Percentiles rank a stretch among this genome's conserved stretches.
These are phyloP conservation scores for Chlorella vulgaris DNA, from an alignment of 139 green algal genomes.

Conservation along the genomic window DNA sequence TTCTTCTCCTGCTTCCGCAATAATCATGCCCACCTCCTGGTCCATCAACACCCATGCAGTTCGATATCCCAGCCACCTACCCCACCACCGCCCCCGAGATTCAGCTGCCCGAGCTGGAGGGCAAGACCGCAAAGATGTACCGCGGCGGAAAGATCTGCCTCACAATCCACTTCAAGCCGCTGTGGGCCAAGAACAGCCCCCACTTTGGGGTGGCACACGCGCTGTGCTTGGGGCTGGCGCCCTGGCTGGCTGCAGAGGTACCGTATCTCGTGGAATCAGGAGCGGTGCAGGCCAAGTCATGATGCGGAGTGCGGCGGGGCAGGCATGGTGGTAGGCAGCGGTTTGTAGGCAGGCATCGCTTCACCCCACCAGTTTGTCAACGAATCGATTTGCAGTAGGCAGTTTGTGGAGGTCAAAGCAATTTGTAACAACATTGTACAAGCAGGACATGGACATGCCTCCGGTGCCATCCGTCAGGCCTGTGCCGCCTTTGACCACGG, in stretches of 20 bases:
- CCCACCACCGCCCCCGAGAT: conserved; percentile 92
- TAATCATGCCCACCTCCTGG: too few species aligned
- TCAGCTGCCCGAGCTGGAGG: conserved; percentile 93
- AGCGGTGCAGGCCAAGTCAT: conserved; percentile 69
- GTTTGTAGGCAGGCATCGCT: too few species aligned
- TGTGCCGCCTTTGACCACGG: too few species aligned
- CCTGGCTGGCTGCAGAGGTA: conserved; percentile 96
- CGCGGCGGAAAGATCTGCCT: conserved; percentile 95
- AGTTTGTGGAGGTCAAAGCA: too few species aligned
- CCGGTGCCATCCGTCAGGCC: too few species aligned
- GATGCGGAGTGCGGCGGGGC: background rate
- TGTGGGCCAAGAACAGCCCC: conserved; percentile 92
- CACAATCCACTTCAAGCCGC: conserved; percentile 98
- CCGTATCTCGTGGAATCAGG: conserved; percentile 89
- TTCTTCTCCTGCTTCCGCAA: too few species aligned
- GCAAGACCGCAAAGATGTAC: conserved; percentile 99
- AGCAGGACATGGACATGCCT: too few species aligned
- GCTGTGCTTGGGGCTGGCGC: conserved; percentile 92
- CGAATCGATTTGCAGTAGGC: too few species aligned
- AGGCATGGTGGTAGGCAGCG: too few species aligned
- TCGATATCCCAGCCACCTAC: conserved; percentile 96
- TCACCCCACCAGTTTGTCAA: too few species aligned
- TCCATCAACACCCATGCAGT: conserved; percentile 47
- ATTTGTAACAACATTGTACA: too few species aligned
- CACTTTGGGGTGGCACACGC: conserved; percentile 96